These are phyloP conservation scores for Cucurbita pepo DNA, from an alignment of 306 rosid genomes.

Conservation along the genomic window DNA sequence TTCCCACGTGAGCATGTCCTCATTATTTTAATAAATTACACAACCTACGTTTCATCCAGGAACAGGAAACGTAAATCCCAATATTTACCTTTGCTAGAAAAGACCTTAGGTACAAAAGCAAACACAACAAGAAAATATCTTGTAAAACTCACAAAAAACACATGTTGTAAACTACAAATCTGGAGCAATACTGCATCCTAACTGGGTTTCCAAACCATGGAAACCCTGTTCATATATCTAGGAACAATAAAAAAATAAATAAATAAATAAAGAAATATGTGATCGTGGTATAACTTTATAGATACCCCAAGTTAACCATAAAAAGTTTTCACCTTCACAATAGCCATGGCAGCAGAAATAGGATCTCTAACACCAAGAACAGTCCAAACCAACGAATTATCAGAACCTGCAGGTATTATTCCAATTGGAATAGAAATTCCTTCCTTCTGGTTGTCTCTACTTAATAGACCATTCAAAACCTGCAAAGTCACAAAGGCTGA, in stretches of 20 bases:
- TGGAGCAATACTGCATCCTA: background rate
- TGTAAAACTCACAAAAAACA: background rate
- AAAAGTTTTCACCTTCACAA: slow-evolving; percentile 58
- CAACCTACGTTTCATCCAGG: background rate
- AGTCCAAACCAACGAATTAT: slow-evolving; percentile 95
- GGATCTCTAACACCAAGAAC: slow-evolving; percentile 99
- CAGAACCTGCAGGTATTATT: slow-evolving; percentile 97
- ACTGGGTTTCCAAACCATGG: background rate
- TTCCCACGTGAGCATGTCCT: background rate
- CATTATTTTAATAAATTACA: background rate
- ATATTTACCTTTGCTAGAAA: background rate
- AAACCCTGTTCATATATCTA: background rate
- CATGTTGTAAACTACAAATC: background rate
- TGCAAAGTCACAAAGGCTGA: slow-evolving; percentile 23
- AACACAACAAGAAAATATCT: background rate
- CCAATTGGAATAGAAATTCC: slow-evolving; percentile 98
- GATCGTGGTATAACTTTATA: background rate
- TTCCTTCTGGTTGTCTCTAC: slow-evolving; percentile 91
- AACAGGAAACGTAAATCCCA: background rate
- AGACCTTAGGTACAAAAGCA: background rate
- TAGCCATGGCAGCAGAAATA: slow-evolving; percentile 93
- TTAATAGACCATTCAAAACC: slow-evolving; percentile 95
- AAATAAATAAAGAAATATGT: background rate
- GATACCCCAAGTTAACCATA: background rate
- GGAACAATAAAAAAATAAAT: background rate